Conservation (phyloP, 2,329 filamentous ascomycete genomes). For the Verticillium longisporum region DNA sequence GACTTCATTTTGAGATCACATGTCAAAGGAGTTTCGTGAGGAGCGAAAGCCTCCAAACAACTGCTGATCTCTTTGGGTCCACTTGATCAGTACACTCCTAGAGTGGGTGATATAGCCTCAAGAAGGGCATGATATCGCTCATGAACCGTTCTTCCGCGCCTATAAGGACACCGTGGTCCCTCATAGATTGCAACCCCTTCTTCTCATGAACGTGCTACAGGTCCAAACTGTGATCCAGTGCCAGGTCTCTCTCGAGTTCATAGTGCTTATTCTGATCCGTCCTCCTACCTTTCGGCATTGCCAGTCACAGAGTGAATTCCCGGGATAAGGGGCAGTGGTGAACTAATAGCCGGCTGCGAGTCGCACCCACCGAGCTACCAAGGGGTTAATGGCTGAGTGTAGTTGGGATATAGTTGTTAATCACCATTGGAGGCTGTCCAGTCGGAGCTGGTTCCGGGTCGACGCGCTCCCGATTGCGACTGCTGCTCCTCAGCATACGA, state of each 20-base stretch:
- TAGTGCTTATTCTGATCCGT: background rate
- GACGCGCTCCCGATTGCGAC: background rate
- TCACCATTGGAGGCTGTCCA: background rate
- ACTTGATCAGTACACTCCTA: background rate
- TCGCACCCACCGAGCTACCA: too few species aligned
- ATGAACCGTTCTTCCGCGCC: background rate
- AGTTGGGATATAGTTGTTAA: background rate
- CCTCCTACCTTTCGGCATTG: background rate
- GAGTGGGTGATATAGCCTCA: background rate
- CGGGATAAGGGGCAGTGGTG: background rate
- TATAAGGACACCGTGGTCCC: background rate
- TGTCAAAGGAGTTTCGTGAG: too few species aligned
- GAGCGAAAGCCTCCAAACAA: too few species aligned
- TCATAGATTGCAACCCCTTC: too few species aligned
- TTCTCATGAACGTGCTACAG: background rate
- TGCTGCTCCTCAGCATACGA: slow-evolving; percentile 9
- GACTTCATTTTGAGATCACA: too few species aligned
- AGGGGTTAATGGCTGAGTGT: background rate
- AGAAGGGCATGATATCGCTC: background rate
- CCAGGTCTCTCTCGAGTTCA: background rate
- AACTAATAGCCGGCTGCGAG: background rate
- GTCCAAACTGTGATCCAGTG: background rate
- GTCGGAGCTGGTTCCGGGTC: background rate
- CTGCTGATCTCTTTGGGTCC: too few species aligned
- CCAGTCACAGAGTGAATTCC: background rate